phyloP scores from a whole-genome alignment of 345 rosid genomes.

The Arabis hirsuta region DNA sequence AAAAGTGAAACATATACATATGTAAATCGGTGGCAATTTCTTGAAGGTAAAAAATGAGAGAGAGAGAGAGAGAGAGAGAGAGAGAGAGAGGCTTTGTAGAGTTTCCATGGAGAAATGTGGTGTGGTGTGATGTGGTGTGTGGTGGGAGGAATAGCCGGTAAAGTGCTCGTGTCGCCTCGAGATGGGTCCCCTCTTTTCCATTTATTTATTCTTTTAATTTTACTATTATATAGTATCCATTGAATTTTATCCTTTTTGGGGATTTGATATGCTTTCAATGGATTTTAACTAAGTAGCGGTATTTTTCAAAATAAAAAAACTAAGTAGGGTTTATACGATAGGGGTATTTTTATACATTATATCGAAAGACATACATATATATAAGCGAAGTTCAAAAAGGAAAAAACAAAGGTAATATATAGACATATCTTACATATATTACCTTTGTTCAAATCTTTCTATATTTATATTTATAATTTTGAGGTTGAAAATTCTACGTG shows the following conservation, averaged over 20 bases:
- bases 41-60: slow-evolving; percentile 14
- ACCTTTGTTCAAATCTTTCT: no score
- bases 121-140: slow-evolving; percentile 28
- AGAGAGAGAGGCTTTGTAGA: slow-evolving; percentile 53
- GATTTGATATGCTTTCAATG: slow-evolving; percentile 21
- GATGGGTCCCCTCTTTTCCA: slow-evolving; percentile 35
- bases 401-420: slow-evolving; percentile 5
- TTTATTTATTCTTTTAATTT: slow-evolving; percentile 17
- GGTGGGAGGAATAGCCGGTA: slow-evolving; percentile 94
- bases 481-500: no score
- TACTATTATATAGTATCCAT: slow-evolving; percentile 2
- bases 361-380: neutral
- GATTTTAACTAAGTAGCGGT: neutral
- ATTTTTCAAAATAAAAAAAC: neutral
- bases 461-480: no score
- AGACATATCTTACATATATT: no score
- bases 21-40: slow-evolving; percentile 34
- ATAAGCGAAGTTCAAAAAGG: neutral
- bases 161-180: slow-evolving; percentile 99
- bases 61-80: slow-evolving; percentile 4
- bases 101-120: slow-evolving; percentile 52
- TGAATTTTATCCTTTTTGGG: slow-evolving; percentile 30
- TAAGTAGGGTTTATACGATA: neutral
- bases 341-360: neutral
- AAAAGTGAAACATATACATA: slow-evolving; percentile 35